Percentiles rank a stretch among this genome's conserved stretches.
These are phyloP conservation scores for Candida ulmi DNA, from an alignment of 805 yeast genomes.

Conservation along the genomic window DNA sequence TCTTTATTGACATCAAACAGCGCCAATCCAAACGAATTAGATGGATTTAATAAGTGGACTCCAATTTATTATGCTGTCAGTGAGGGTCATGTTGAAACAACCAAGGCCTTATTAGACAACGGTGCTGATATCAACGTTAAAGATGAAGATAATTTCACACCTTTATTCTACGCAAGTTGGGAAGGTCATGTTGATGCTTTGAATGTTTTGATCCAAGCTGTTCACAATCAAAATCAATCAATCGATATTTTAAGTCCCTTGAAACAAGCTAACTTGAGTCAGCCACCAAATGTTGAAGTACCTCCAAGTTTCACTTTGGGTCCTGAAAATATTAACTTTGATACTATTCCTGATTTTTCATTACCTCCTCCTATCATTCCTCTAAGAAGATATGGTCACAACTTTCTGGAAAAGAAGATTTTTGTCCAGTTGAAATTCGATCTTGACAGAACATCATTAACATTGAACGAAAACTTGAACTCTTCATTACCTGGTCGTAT, in stretches of 20 bases:
- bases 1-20: slow-evolving; percentile 66
- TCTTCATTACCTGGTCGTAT: slow-evolving; percentile 69
- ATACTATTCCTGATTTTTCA: slow-evolving; percentile 82
- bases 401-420: slow-evolving; percentile 85
- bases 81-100: slow-evolving; percentile 72
- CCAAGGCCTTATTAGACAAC: slow-evolving; percentile 59
- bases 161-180: slow-evolving; percentile 86
- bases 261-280: slow-evolving; percentile 9
- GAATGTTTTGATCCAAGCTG: slow-evolving; percentile 50
- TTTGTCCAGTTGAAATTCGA: slow-evolving; percentile 73
- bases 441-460: slow-evolving; percentile 38
- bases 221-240: slow-evolving; percentile 11
- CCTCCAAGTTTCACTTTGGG: slow-evolving; percentile 18
- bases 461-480: slow-evolving; percentile 36
- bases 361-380: slow-evolving; percentile 97
- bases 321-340: slow-evolving; percentile 38
- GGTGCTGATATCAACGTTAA: slow-evolving; percentile 66
- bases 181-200: slow-evolving; percentile 88
- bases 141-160: slow-evolving; percentile 78
- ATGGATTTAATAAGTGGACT: slow-evolving; percentile 89
- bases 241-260: slow-evolving; percentile 20
- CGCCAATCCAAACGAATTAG: slow-evolving; percentile 70
- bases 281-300: slow-evolving; percentile 6
- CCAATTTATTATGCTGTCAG: slow-evolving; percentile 87
- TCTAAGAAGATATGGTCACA: slow-evolving; percentile 89